Evolutionary conservation across 2,329 filamentous ascomycete species (phyloP).

Genomic region (Fusarium ambrosium): DNA sequence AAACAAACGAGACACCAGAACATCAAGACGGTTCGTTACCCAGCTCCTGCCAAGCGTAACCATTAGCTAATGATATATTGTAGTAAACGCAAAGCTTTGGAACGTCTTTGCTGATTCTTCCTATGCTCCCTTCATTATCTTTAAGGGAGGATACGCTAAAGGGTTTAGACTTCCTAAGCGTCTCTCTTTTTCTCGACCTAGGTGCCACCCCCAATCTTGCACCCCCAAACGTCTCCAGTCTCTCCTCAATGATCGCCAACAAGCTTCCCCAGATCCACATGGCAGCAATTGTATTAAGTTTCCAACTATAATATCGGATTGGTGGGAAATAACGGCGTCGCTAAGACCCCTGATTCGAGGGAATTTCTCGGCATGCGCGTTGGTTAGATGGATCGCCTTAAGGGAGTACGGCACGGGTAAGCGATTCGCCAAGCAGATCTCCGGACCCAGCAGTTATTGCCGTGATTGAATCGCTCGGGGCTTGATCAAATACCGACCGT

Average conservation of each 20-base stretch:
- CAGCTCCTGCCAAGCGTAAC: too few species aligned
- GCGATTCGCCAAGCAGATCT: neutral
- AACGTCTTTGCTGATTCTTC: too few species aligned
- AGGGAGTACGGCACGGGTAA: neutral
- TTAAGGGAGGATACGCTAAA: too few species aligned
- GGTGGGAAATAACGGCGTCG: neutral
- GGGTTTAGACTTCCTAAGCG: too few species aligned
- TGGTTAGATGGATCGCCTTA: neutral
- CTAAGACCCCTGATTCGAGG: neutral
- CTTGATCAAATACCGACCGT: neutral
- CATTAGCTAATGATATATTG: too few species aligned
- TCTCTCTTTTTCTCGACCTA: too few species aligned
- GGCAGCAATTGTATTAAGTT: neutral
- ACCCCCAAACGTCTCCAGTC: neutral
- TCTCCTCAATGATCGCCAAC: neutral
- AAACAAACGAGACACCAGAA: too few species aligned
- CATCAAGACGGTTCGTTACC: too few species aligned
- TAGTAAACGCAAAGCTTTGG: too few species aligned
- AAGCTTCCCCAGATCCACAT: slow-evolving; percentile 1
- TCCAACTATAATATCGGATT: slow-evolving; percentile 1
- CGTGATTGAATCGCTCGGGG: neutral
- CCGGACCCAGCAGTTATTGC: neutral
- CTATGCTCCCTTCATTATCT: too few species aligned
- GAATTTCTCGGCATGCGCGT: neutral
- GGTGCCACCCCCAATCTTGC: neutral